Evolutionary conservation across 2,329 filamentous ascomycete genomes (phyloP).

Genomic region (Colletotrichum phormii): DNA sequence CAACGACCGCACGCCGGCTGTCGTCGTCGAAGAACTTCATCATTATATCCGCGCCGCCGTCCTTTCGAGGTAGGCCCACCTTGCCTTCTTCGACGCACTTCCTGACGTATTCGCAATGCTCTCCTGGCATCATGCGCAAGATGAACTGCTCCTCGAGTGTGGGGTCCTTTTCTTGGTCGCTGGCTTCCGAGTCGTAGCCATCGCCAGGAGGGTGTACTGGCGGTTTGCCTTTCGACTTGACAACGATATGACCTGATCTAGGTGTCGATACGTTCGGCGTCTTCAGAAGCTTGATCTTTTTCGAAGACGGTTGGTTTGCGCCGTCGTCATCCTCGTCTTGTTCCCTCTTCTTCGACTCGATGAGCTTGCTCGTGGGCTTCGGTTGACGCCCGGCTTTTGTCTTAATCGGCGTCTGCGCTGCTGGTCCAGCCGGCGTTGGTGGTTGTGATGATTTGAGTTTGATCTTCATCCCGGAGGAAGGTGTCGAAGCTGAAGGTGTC

Average conservation of each 20-base stretch:
- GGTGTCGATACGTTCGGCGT: constrained; percentile 45
- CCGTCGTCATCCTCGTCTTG: constrained; percentile 66
- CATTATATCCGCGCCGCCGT: constrained; percentile 80
- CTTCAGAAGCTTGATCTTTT: constrained; percentile 66
- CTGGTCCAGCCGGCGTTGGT: constrained; percentile 48
- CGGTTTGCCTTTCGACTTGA: constrained; percentile 75
- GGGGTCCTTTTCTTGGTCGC: constrained; percentile 88
- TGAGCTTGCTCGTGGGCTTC: constrained; percentile 69
- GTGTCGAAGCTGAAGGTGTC: constrained; percentile 37
- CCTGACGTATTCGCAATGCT: constrained; percentile 86
- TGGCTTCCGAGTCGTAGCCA: constrained; percentile 96
- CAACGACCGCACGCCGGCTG: constrained; percentile 78
- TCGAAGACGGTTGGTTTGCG: constrained; percentile 49
- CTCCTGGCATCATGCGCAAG: constrained; percentile 86
- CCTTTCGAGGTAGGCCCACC: constrained; percentile 73
- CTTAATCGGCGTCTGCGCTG: constrained; percentile 51
- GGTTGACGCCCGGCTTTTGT: constrained; percentile 71
- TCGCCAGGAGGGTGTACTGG: constrained; percentile 81
- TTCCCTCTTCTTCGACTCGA: constrained; percentile 71
- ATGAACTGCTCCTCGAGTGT: constrained; percentile 91
- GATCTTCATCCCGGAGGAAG: constrained; percentile 47
- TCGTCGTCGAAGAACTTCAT: constrained; percentile 84
- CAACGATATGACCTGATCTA: constrained; percentile 50
- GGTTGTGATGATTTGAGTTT: constrained; percentile 54
- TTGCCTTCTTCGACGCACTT: constrained; percentile 80